Evolutionary conservation across 2,329 filamentous ascomycete species (phyloP), one percentile per base, ranked within the genome.

Genomic region (Colletotrichum sp.): DNA sequence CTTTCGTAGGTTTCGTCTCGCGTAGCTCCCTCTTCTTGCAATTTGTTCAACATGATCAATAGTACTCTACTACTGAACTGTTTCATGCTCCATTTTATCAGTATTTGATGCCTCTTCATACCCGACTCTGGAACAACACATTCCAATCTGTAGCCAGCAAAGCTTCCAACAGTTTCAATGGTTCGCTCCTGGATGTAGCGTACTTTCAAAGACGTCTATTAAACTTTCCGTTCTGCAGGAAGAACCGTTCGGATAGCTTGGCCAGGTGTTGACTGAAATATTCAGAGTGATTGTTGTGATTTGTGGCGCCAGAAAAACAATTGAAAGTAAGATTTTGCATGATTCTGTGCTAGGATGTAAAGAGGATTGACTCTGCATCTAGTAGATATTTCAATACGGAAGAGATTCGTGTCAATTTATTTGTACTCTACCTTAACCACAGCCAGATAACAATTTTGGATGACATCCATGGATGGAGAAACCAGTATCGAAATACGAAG

Each of bases 361-460:
- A n/a, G 38, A n/a, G 38, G 3, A 2, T 8, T 16, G 8, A 6
- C 5, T 43, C 7, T 43, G 8, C 5, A 6, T 43, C 11, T 4
- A 3, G 15, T 6, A 18, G 8, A n/a, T 43, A n/a, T 5, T 43
- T 18, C 8, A 43, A 43, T 16, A n/a, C 15, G 8, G 9, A 8
- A 47, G 18, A 47, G 9, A n/a, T n/a, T 11, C 18, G 9, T 0
- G 18, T 47, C 38, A n/a, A 47, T 11, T n/a, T 2, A n/a, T 9
- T 2, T n/a, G 38, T 47, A 9, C 18, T 47, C 4, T 12, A 47
- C 1, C 1, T n/a, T 6, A 43, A 18, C n/a, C 38, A 7, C 2
- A 2, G n/a, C 8, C 1, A 1, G 18, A 18, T 2, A 11, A 9
- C n/a, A 18, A 12, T 5, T 47, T 3, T n/a, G 6, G 18, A 47